Percentiles rank a stretch among this genome's conserved stretches.
phyloP scores from a whole-genome alignment of 306 rosid species.

The Cucurbita maxima region DNA sequence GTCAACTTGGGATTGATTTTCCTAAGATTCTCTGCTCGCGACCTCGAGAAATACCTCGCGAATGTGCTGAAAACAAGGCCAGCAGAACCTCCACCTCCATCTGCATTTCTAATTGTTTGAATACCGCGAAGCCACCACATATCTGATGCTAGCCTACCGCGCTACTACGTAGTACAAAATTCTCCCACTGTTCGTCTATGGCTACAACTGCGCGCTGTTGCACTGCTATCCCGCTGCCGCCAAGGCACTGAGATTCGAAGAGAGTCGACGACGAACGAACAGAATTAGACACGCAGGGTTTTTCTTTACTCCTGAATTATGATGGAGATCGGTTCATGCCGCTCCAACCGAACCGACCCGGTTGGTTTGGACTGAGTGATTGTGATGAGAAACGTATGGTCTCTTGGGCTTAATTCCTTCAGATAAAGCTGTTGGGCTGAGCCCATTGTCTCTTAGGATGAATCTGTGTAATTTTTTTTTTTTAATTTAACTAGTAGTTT shows the following conservation, averaged over 20 bases:
- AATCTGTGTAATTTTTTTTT: no score
- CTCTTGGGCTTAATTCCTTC: no score
- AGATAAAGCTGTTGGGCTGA: no score
- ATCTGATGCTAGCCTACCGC: neutral
- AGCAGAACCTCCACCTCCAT: neutral
- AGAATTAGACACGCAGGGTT: neutral
- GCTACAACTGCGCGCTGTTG: neutral
- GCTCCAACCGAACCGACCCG: neutral
- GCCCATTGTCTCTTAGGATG: no score
- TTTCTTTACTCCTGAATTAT: neutral
- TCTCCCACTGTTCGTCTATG: neutral
- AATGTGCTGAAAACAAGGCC: neutral
- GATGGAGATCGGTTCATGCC: neutral
- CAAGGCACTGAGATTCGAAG: neutral
- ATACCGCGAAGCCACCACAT: constrained; percentile 1
- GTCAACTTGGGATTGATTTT: constrained; percentile 33
- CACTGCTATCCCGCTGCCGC: neutral
- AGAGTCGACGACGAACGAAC: neutral
- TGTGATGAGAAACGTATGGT: no score
- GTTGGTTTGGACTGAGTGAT: neutral
- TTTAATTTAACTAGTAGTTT: no score
- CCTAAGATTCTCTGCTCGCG: constrained; percentile 33
- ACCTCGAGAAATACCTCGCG: constrained; percentile 26
- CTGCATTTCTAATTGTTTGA: neutral
- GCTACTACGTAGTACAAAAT: neutral